Evolutionary conservation across 805 yeast genomes (phyloP), one percentile per base, ranked within the genome.

Genomic region (Isabelozyma gotoi): DNA sequence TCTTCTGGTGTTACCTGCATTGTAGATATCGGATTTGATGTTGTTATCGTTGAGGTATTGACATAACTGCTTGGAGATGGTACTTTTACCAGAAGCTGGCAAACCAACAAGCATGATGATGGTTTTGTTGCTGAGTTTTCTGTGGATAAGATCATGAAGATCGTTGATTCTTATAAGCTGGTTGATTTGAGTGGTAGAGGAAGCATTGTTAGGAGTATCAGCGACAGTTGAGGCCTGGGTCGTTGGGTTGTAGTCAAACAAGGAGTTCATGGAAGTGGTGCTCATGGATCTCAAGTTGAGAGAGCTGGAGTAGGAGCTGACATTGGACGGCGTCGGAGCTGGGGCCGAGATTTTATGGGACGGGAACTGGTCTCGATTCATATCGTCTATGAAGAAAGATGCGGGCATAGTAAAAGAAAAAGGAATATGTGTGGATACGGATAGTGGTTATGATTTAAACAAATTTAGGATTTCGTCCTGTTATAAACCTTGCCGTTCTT

Each of bases 1-100:
- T 43, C 82, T 62, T 42, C 83, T 61, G 16, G 76, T 67, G 47
- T 77, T 73, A 18, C 83, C 83, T 19, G 82, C 81, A 49, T 78
- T 78, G 53, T 69, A 78, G 7, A 73, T 63, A 39, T 57, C 47
- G 7, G 65, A 47, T 32, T 47, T 57, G 41, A 45, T 52, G 11
- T 51, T 53, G 27, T 65, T 56, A 2, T 60, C 56, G 44, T 65
- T 62, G 41, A 71, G 56, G 42, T 49, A 55, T n/a, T 51, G 47
- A 15, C 56, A 52, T 20, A 71, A 48, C 50, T 67, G 73, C 35
- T 57, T 56, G 44, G 70, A 60, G 6, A 68, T 48, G 18, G 75
- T 68, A 41, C 69, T 62, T 51, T 71, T 71, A 2, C 76, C 76
- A 3, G 64, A 57, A 2, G 74, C 76, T 0, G 76, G 76, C 39